A percentile compares a stretch with the other conserved stretches of the same genome.
Conservation (phyloP, 108 stramenopile species). For the Cyclotella sp. region DNA sequence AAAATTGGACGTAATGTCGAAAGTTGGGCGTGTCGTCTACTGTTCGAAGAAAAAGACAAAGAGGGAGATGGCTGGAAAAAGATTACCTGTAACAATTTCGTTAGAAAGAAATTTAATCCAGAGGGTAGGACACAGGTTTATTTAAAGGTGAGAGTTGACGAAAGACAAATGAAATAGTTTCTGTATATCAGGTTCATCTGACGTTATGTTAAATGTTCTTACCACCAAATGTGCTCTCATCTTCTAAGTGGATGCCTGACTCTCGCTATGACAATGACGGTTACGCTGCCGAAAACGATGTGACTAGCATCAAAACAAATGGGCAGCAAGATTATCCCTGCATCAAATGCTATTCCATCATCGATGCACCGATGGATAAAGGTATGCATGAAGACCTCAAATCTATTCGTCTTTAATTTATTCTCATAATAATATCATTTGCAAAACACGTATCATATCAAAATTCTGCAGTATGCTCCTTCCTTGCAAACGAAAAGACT, state of each 20-base stretch:
- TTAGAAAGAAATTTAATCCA: constrained; percentile 64
- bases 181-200: not conserved
- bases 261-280: constrained; percentile 62
- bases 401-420: not conserved
- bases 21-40: constrained; percentile 63
- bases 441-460: not conserved
- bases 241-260: constrained; percentile 80
- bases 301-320: too few species aligned
- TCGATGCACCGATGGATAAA: constrained; percentile 83
- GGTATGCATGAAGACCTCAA: not conserved
- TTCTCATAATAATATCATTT: not conserved
- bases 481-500: constrained; percentile 64
- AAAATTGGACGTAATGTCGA: constrained; percentile 71
- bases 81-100: constrained; percentile 70
- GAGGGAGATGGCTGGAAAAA: constrained; percentile 73
- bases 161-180: not conserved
- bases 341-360: constrained; percentile 67
- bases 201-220: not conserved
- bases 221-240: not conserved
- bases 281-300: constrained; percentile 35
- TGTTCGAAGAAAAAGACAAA: constrained; percentile 58
- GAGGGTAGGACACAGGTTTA: constrained; percentile 67
- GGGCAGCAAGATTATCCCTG: constrained; percentile 69
- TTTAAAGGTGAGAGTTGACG: constrained; percentile 57
- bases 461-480: constrained; percentile 66